Evolutionary conservation across 169 alveolate species (phyloP).

Genomic region (Babesia divergens): DNA sequence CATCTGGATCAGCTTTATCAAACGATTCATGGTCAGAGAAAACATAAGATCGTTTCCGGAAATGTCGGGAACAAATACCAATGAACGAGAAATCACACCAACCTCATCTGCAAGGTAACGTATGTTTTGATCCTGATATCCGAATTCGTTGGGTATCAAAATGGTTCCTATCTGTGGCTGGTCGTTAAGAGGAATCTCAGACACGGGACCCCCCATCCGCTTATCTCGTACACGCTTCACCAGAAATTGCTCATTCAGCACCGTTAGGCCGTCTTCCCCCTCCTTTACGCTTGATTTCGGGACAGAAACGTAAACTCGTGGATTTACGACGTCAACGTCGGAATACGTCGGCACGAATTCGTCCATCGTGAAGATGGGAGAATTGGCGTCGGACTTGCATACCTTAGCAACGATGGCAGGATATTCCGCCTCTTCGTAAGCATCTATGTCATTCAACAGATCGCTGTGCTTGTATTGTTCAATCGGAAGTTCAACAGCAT

Average conservation of each 20-base stretch:
- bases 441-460: constrained; percentile 54
- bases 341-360: constrained; percentile 17
- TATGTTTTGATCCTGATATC: constrained; percentile 49
- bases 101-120: constrained; percentile 59
- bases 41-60: constrained; percentile 26
- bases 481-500: constrained; percentile 12
- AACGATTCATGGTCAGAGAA: constrained; percentile 26
- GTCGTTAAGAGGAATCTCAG: constrained; percentile 31
- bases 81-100: constrained; percentile 14
- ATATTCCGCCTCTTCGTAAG: constrained; percentile 43
- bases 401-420: constrained; percentile 13
- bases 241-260: constrained; percentile 13
- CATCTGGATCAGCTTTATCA: constrained; percentile 47
- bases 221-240: constrained; percentile 27
- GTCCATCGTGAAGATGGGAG: constrained; percentile 36
- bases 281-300: constrained; percentile 37
- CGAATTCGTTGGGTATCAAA: constrained; percentile 51
- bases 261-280: constrained; percentile 11
- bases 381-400: constrained; percentile 7
- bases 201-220: constrained; percentile 5
- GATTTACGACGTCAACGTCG: constrained; percentile 26
- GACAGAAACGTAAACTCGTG: constrained; percentile 37
- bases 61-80: constrained; percentile 53
- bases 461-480: constrained; percentile 61
- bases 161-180: constrained; percentile 34